Base-by-base conservation (phyloP, 2,329 filamentous ascomycete species). In the Teratosphaeria nubilosa region DNA sequence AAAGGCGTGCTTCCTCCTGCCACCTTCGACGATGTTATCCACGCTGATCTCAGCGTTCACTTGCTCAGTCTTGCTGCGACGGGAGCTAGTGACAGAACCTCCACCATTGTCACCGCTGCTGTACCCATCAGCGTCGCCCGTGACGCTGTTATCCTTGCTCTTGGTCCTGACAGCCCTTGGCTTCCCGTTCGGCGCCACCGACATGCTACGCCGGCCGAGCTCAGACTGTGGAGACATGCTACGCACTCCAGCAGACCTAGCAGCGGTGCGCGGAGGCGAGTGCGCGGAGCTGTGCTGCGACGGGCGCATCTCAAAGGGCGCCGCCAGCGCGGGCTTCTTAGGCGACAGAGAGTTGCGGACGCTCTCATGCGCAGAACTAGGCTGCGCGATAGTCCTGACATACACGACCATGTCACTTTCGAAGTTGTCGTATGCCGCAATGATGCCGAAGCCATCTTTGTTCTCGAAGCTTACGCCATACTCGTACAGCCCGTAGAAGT, bases 21-120 rank as follows among this genome's bases (percentile, higher is more conserved):
- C 91, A 70, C 95, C 94, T 75, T 97, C 92, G 61, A 99, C 88
- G 74, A 99, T 97, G 72, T 99, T 99, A 67, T 96, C 91, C 66
- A 96, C 84, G 72, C 92, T 97, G 70, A 99, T 99, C 67, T 99
- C 94, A 16, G 94, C 95, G 72, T 90, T 96, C 54, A 90, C 91
- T 68, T 96, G 84, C 68, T 96, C 91, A 64, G 80, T 85, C 73
- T 89, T 91, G 66, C 82, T 83, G 72, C 88, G 88, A 68, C 88
- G 86, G 59, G 87, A 87, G 64, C 82, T 82, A 16, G 80, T 79
- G 54, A 87, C 81, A 57, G 90, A 91, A 64, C 84, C 87, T 61
- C 88, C 83, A 30, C 86, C 89, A 61, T 86, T 87, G 64, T 96
- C 91, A 66, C 88, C 91, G 73, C 91, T 95, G 75, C 90, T 95